phyloP scores from a whole-genome alignment of 208 protist genomes.

The Wallacemonas sp. region DNA sequence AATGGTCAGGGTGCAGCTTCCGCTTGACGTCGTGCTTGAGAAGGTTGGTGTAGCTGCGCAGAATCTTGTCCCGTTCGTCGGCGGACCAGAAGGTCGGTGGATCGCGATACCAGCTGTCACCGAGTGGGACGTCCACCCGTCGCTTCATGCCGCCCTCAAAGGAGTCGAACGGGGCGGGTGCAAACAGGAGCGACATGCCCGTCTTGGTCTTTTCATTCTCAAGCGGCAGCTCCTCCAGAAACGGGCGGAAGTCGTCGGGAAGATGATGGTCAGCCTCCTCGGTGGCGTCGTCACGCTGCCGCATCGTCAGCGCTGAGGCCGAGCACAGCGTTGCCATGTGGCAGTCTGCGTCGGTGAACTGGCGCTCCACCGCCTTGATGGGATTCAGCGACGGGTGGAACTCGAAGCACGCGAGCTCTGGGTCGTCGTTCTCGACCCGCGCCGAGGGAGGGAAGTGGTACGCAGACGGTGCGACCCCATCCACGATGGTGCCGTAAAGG shows the following conservation, averaged over 20 bases:
- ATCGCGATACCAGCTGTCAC: slow-evolving; percentile 98
- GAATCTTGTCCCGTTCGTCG: slow-evolving; percentile 90
- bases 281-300: slow-evolving; percentile 27
- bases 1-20: slow-evolving; percentile 93
- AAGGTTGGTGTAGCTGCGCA: slow-evolving; percentile 99
- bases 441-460: slow-evolving; percentile 96
- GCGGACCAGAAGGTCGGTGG: slow-evolving; percentile 79
- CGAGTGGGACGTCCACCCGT: slow-evolving; percentile 98
- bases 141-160: slow-evolving; percentile 95
- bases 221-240: slow-evolving; percentile 86
- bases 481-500: slow-evolving; percentile 98
- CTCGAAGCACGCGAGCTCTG: slow-evolving; percentile 98
- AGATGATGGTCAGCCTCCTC: slow-evolving; percentile 35
- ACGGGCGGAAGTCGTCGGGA: slow-evolving; percentile 78
- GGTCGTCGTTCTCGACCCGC: slow-evolving; percentile 95
- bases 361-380: slow-evolving; percentile 86
- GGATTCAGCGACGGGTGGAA: slow-evolving; percentile 99
- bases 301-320: slow-evolving; percentile 21
- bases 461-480: slow-evolving; percentile 88
- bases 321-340: slow-evolving; percentile 43
- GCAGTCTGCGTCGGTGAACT: slow-evolving; percentile 38
- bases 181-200: slow-evolving; percentile 97
- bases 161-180: slow-evolving; percentile 97
- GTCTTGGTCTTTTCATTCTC: slow-evolving; percentile 92
- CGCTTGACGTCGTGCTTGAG: slow-evolving; percentile 99